phyloP scores from a whole-genome alignment of 345 rosid species.

The Eucalyptus camaldulensis region DNA sequence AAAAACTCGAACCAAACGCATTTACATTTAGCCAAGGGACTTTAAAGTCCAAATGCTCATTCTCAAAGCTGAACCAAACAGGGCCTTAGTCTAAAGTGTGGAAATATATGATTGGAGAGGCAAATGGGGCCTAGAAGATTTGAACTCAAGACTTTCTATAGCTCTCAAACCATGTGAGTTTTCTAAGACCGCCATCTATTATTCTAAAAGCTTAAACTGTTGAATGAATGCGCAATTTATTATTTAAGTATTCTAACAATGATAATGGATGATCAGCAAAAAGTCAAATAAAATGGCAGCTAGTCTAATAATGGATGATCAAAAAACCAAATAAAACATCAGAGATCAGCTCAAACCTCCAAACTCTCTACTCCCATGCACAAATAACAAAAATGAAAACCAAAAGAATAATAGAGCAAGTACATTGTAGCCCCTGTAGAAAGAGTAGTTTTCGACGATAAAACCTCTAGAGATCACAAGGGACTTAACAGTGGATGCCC shows the following conservation, averaged over 20 bases:
- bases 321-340: background rate
- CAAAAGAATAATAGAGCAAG: background rate
- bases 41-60: too few species aligned
- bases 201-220: fast-evolving
- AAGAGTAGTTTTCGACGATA: background rate
- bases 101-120: background rate
- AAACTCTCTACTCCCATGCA: background rate
- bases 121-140: background rate
- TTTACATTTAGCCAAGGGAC: too few species aligned
- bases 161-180: background rate
- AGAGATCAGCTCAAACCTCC: background rate
- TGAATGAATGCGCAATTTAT: fast-evolving
- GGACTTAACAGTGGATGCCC: background rate
- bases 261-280: background rate
- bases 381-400: background rate
- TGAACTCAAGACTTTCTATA: background rate
- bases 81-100: background rate
- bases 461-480: background rate
- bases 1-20: too few species aligned
- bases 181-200: fast-evolving
- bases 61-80: too few species aligned
- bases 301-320: background rate
- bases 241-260: background rate
- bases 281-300: background rate
- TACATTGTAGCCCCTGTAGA: background rate